Conservation (phyloP, 2,329 filamentous ascomycete genomes). For the Sporothrix luriei region DNA sequence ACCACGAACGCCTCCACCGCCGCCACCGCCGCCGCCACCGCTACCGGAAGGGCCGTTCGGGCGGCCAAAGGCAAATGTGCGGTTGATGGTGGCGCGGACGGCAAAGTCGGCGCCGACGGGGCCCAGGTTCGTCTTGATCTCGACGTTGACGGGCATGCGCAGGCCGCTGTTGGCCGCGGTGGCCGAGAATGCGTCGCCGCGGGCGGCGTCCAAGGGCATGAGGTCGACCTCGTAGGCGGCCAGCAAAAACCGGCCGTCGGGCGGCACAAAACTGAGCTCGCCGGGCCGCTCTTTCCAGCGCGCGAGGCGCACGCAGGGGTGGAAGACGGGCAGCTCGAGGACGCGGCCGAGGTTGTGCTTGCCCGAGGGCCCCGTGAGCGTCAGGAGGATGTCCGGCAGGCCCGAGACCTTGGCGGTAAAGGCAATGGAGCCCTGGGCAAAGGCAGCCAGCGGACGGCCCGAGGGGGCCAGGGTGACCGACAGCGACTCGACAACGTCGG, state of each 20-base stretch:
- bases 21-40: slow-evolving; percentile 11
- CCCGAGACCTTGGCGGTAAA: slow-evolving; percentile 96
- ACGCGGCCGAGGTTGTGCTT: slow-evolving; percentile 72
- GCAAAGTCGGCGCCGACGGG: slow-evolving; percentile 81
- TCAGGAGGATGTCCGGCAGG: slow-evolving; percentile 84
- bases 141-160: slow-evolving; percentile 78
- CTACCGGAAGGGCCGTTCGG: slow-evolving; percentile 11
- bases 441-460: slow-evolving; percentile 80
- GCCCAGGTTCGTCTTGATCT: slow-evolving; percentile 80
- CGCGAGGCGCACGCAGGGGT: slow-evolving; percentile 90
- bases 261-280: slow-evolving; percentile 92
- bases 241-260: slow-evolving; percentile 89
- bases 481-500: slow-evolving; percentile 90
- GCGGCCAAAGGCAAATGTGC: slow-evolving; percentile 54
- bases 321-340: slow-evolving; percentile 89
- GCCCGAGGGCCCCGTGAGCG: slow-evolving; percentile 77
- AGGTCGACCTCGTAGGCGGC: slow-evolving; percentile 94
- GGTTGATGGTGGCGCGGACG: slow-evolving; percentile 73
- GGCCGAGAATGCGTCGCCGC: slow-evolving; percentile 42
- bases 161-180: slow-evolving; percentile 54
- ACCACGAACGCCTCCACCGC: slow-evolving; percentile 25
- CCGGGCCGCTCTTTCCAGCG: slow-evolving; percentile 87
- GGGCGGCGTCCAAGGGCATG: slow-evolving; percentile 63
- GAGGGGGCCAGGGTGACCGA: slow-evolving; percentile 88
- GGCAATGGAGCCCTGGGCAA: slow-evolving; percentile 88